Evolutionary conservation across 768 basidiomycete species (phyloP).

Genomic region (Coprinopsis strossmayeri): DNA sequence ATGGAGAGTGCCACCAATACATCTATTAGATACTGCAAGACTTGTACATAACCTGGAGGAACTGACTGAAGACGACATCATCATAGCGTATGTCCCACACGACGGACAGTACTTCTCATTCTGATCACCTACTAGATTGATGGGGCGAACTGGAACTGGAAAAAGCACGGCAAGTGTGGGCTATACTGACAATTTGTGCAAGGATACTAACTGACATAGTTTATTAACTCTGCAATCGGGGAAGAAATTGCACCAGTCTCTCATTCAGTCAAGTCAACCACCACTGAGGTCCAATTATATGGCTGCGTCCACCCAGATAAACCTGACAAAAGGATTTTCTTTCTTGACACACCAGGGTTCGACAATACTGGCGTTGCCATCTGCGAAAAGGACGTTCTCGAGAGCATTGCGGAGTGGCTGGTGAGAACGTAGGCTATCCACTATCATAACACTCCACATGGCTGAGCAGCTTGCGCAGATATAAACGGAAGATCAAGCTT

Average conservation of each 20-base stretch:
- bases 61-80: background rate
- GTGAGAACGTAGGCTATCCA: constrained; percentile 16
- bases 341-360: constrained; percentile 23
- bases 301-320: constrained; percentile 15
- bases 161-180: constrained; percentile 21
- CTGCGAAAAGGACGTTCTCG: constrained; percentile 20
- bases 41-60: background rate
- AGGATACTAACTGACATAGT: constrained; percentile 12
- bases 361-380: background rate
- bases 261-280: constrained; percentile 18
- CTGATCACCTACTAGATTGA: constrained; percentile 14
- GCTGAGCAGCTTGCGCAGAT: background rate
- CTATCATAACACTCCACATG: background rate
- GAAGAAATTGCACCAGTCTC: constrained; percentile 9
- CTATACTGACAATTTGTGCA: background rate
- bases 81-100: background rate
- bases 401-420: constrained; percentile 22
- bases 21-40: too few relatives aligned
- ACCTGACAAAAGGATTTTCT: constrained; percentile 15
- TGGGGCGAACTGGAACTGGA: constrained; percentile 23
- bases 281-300: constrained; percentile 15
- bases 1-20: too few relatives aligned
- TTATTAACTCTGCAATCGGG: constrained; percentile 17
- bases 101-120: background rate
- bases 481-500: constrained; percentile 13